Conservation (phyloP, 1,284 basidiomycete genomes). For the Ceratobasidium sp. region DNA sequence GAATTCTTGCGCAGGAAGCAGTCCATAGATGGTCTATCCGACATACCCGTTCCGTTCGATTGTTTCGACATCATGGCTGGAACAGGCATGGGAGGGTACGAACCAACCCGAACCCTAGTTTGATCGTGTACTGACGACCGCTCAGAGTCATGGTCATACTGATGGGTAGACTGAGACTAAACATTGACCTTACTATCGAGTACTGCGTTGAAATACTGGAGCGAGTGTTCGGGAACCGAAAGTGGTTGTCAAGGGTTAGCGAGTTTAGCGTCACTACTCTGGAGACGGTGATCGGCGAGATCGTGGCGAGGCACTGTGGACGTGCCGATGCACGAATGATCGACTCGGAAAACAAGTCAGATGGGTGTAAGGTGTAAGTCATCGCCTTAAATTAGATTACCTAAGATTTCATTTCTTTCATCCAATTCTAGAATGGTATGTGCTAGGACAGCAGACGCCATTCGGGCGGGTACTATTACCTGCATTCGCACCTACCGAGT, state of each 20-base stretch:
- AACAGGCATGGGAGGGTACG: slow-evolving; percentile 53
- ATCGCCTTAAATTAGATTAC: not conserved
- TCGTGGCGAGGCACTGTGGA: too few species aligned
- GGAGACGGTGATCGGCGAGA: too few species aligned
- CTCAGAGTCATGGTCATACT: slow-evolving; percentile 55
- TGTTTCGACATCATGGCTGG: slow-evolving; percentile 57
- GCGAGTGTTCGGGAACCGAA: not conserved
- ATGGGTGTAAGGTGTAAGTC: not conserved
- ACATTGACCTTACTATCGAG: slow-evolving; percentile 54
- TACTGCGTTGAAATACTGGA: slow-evolving; percentile 51
- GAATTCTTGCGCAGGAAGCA: slow-evolving; percentile 24
- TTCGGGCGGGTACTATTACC: not conserved
- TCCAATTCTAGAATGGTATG: not conserved
- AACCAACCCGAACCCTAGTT: not conserved
- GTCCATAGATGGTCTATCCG: not conserved
- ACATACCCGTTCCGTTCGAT: slow-evolving; percentile 51
- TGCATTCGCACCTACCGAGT: not conserved
- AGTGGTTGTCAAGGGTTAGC: too few species aligned
- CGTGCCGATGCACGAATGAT: too few species aligned
- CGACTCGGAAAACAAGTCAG: too few species aligned
- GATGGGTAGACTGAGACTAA: slow-evolving; percentile 55
- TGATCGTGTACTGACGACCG: not conserved
- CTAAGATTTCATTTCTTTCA: too few species aligned
- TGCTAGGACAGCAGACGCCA: not conserved
- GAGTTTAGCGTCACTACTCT: too few species aligned